These are phyloP conservation scores for Candida patagonica DNA, from an alignment of 805 yeast genomes.

Conservation along the genomic window DNA sequence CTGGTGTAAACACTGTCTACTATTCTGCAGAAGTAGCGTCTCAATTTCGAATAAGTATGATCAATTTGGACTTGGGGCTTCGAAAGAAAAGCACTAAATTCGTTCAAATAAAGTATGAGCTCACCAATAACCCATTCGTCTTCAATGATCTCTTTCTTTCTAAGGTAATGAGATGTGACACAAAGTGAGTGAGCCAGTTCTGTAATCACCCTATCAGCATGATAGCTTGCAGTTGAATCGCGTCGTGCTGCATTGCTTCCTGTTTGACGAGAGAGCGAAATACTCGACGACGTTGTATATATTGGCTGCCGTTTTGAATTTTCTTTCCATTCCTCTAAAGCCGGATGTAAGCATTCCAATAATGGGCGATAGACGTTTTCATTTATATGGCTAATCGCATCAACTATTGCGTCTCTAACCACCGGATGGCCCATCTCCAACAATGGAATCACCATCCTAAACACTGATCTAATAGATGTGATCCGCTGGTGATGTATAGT, in stretches of 20 bases:
- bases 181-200: slow-evolving; percentile 73
- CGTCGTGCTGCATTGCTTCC: slow-evolving; percentile 18
- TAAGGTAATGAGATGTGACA: slow-evolving; percentile 56
- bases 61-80: slow-evolving; percentile 49
- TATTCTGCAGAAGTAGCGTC: slow-evolving; percentile 78
- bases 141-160: slow-evolving; percentile 39
- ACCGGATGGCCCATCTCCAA: slow-evolving; percentile 58
- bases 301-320: slow-evolving; percentile 7
- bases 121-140: slow-evolving; percentile 65
- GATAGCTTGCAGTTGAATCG: slow-evolving; percentile 15
- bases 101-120: slow-evolving; percentile 52
- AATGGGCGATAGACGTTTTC: slow-evolving; percentile 80
- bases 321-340: slow-evolving; percentile 45
- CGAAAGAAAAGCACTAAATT: slow-evolving; percentile 51
- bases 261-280: neutral
- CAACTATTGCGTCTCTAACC: slow-evolving; percentile 78
- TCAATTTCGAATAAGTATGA: slow-evolving; percentile 62
- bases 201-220: slow-evolving; percentile 40
- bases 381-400: slow-evolving; percentile 82
- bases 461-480: slow-evolving; percentile 84
- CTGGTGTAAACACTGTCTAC: slow-evolving; percentile 59
- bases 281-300: slow-evolving; percentile 1
- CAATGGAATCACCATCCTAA: slow-evolving; percentile 78
- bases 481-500: slow-evolving; percentile 85
- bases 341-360: slow-evolving; percentile 62